Evolutionary conservation across 2,329 filamentous ascomycete genomes (phyloP).

Genomic region (Colletotrichum tofieldiae): DNA sequence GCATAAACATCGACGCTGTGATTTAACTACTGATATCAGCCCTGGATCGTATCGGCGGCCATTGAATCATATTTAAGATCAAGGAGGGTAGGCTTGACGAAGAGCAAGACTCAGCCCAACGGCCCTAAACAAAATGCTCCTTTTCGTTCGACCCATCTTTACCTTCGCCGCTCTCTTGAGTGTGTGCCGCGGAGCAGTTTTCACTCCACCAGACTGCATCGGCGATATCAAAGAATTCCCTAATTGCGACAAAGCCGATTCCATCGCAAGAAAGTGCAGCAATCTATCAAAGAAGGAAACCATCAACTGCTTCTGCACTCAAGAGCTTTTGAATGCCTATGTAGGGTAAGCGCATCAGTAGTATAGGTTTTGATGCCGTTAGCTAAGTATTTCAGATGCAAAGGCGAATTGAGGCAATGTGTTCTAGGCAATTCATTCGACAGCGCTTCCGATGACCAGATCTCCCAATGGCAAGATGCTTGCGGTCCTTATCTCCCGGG

Average conservation of each 20-base stretch:
- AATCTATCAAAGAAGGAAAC: slow-evolving; percentile 10
- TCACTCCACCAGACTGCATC: background rate
- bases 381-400: background rate
- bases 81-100: no score
- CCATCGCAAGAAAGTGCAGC: slow-evolving; percentile 2
- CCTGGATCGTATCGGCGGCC: no score
- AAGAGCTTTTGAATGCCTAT: slow-evolving; percentile 23
- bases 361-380: background rate
- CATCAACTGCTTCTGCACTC: slow-evolving; percentile 22
- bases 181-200: background rate
- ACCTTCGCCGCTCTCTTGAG: background rate
- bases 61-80: background rate
- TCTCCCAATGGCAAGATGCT: slow-evolving; percentile 19
- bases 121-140: background rate
- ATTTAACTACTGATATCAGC: background rate
- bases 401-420: slow-evolving; percentile 16
- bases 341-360: slow-evolving; percentile 1
- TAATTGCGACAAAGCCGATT: slow-evolving; percentile 8
- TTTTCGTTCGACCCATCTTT: no score
- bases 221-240: slow-evolving; percentile 10
- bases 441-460: slow-evolving; percentile 11
- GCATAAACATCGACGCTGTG: background rate
- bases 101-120: background rate
- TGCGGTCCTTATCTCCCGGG: slow-evolving; percentile 8
- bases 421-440: slow-evolving; percentile 15